Evolutionary conservation across 192 early-diverging fungal genomes (phyloP), one percentile per base, ranked within the genome.

Genomic region (Backusella circina): DNA sequence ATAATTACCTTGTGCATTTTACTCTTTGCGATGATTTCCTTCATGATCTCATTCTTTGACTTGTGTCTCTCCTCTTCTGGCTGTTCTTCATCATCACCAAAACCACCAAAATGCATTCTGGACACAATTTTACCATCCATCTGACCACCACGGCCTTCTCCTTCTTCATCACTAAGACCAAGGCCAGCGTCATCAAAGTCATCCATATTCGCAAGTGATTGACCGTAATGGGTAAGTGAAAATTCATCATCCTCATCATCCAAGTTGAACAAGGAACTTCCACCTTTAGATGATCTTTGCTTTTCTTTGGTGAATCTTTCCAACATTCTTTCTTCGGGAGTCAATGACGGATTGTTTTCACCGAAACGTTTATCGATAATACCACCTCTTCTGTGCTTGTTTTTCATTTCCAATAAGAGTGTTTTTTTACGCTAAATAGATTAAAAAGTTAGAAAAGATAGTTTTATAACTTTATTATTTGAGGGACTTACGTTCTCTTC

Each of bases 21-120:
- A 85, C 93, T 95, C 85, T 99, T 99, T 47, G 94, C 93, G 77
- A 99, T 99, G 32, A 99, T 79, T 81, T 99, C 97, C 79, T 93
- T 92, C 98, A 99, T 99, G 47, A 99, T 83, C 84, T 99, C 98
- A 33, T 88, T 89, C 83, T 96, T 97, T 35, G 93, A 90, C 84
- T 97, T 98, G 57, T 80, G 75, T 32, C 72, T 35, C 26, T 78
- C 73, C 21, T 51, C 78, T 12, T 76, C 75, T 10, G 57, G 71
- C 37, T 77, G 82, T 21, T 69, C 33, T 26, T 83, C 66, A 31
- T 88, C 78, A 33, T 86, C 86, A 23, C 87, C 91, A 78, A 96
- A 97, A 23, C 96, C 96, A 72, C 97, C 96, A 80, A 98, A 98
- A 84, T 98, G 96, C 30, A 80, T 84, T 39, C 84, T 83, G 8